phyloP scores from a whole-genome alignment of 495 filamentous ascomycete species.

The Penicillium canariense region DNA sequence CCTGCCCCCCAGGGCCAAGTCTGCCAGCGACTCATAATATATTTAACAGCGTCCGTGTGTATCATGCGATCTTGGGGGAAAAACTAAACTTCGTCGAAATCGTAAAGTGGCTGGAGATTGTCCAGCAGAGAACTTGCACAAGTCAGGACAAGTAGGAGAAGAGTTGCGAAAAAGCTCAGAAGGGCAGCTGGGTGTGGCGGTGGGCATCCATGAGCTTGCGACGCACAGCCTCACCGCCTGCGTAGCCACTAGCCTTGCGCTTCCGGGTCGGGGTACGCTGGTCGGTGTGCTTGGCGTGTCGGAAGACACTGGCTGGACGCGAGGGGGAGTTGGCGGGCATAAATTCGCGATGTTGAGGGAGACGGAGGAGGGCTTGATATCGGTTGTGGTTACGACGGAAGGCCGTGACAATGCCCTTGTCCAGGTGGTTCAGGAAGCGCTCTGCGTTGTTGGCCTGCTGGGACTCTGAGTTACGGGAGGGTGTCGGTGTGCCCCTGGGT shows the following conservation, averaged over 20 bases:
- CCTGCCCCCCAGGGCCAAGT: conserved; percentile 17
- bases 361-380: conserved; percentile 64
- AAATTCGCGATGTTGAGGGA: conserved; percentile 53
- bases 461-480: conserved; percentile 49
- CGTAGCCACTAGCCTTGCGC: conserved; percentile 39
- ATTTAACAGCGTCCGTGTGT: conserved; percentile 26
- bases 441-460: conserved; percentile 53
- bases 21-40: conserved; percentile 27
- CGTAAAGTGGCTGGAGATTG: neutral
- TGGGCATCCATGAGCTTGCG: conserved; percentile 50
- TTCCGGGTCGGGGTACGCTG: conserved; percentile 44
- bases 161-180: conserved; percentile 20
- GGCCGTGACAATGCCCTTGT: conserved; percentile 67
- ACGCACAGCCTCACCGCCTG: conserved; percentile 45
- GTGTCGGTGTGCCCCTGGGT: conserved; percentile 44
- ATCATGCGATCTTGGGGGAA: conserved; percentile 24
- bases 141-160: neutral
- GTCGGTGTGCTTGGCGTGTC: conserved; percentile 44
- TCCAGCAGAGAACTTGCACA: conserved; percentile 1
- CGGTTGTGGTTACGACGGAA: conserved; percentile 78
- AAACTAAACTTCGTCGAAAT: conserved; percentile 30
- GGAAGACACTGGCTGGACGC: conserved; percentile 47
- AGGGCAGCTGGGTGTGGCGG: conserved; percentile 40
- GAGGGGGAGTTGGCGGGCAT: conserved; percentile 50
- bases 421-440: conserved; percentile 64